These are phyloP conservation scores for Chaetomium tenue DNA, from an alignment of 495 filamentous ascomycete species.

Conservation along the genomic window DNA sequence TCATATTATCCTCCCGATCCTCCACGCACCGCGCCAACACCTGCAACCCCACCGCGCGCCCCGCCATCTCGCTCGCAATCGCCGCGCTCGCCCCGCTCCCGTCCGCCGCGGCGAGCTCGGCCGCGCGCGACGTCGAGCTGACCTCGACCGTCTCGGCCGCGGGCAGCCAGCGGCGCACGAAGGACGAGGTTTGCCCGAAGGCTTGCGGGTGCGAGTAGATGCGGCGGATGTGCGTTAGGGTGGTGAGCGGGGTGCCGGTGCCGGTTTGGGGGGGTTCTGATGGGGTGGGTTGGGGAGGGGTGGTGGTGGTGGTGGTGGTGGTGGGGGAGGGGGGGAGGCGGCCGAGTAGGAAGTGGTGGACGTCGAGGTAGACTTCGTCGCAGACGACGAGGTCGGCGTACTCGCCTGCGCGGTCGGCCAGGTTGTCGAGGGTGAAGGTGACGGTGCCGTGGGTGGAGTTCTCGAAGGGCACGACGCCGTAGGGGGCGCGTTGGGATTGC, in stretches of 20 bases:
- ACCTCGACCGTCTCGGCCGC: constrained; percentile 77
- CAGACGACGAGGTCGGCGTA: constrained; percentile 69
- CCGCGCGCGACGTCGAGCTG: constrained; percentile 79
- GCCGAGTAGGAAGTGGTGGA: constrained; percentile 80
- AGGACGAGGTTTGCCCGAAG: constrained; percentile 86
- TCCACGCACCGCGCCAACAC: constrained; percentile 74
- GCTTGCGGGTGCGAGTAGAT: constrained; percentile 93
- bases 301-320: background rate
- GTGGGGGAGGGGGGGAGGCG: background rate
- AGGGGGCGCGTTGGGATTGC: constrained; percentile 58
- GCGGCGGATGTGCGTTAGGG: constrained; percentile 51
- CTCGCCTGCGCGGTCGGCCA: constrained; percentile 64
- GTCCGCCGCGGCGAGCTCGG: constrained; percentile 67
- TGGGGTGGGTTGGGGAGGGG: background rate
- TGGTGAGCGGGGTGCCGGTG: constrained; percentile 36
- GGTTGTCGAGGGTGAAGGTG: constrained; percentile 79
- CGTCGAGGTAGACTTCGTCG: constrained; percentile 77
- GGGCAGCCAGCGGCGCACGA: constrained; percentile 63
- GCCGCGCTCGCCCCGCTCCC: constrained; percentile 64
- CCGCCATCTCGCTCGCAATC: constrained; percentile 72
- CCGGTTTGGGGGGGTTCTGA: constrained; percentile 11
- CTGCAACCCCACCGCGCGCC: constrained; percentile 61
- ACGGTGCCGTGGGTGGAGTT: constrained; percentile 94
- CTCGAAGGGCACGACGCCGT: constrained; percentile 91
- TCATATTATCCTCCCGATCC: constrained; percentile 80